phyloP scores from a whole-genome alignment of 805 yeast genomes.

The Saccharomycopsis sp. region DNA sequence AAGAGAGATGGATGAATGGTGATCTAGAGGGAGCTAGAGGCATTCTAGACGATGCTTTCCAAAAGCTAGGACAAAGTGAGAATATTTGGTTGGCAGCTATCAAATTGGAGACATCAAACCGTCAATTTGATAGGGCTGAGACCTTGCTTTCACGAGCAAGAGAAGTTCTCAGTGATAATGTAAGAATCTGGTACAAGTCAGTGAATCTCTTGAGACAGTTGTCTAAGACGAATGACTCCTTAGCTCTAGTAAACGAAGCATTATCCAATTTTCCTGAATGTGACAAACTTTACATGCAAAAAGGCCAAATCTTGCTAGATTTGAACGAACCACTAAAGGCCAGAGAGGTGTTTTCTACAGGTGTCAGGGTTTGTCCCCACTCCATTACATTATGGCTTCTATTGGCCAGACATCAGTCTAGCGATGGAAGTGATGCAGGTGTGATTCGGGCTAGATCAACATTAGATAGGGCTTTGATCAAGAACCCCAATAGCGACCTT shows the following conservation, averaged over 20 bases:
- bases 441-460: slow-evolving; percentile 60
- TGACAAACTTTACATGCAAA: slow-evolving; percentile 53
- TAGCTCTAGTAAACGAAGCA: slow-evolving; percentile 39
- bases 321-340: slow-evolving; percentile 34
- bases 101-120: slow-evolving; percentile 48
- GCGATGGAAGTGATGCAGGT: slow-evolving; percentile 34
- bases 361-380: slow-evolving; percentile 41
- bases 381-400: slow-evolving; percentile 47
- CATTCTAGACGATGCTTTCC: slow-evolving; percentile 44
- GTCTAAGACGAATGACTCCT: slow-evolving; percentile 32
- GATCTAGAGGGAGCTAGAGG: slow-evolving; percentile 46
- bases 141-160: slow-evolving; percentile 36
- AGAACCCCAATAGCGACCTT: slow-evolving; percentile 41
- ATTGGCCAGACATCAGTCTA: slow-evolving; percentile 32
- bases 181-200: slow-evolving; percentile 56
- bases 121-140: slow-evolving; percentile 32
- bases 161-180: slow-evolving; percentile 31
- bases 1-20: slow-evolving; percentile 51
- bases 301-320: slow-evolving; percentile 44
- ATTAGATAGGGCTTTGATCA: slow-evolving; percentile 58
- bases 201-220: slow-evolving; percentile 44
- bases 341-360: slow-evolving; percentile 40
- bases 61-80: slow-evolving; percentile 38
- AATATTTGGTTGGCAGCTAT: slow-evolving; percentile 68
- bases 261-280: slow-evolving; percentile 41